Conservation (phyloP, 768 basidiomycete species). For the Pleurotus salmoneostramineus region DNA sequence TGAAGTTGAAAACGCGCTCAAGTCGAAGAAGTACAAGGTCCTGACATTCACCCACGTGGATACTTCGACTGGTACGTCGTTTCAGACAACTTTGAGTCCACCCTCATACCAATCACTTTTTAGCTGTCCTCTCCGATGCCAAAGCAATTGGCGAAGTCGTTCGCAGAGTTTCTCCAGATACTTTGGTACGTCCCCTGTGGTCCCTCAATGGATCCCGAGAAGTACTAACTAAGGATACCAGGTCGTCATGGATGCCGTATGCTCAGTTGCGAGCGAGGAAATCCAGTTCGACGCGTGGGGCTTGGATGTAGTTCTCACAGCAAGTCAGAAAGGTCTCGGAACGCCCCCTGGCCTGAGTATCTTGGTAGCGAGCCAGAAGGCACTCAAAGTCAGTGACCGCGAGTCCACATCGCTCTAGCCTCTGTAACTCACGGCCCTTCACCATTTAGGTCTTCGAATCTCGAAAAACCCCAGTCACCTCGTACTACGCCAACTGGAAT, state of each 20-base stretch:
- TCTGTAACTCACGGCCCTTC: not conserved
- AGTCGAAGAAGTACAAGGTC: constrained; percentile 80
- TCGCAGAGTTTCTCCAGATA: constrained; percentile 74
- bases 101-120: not conserved
- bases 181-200: constrained; percentile 47
- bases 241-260: constrained; percentile 90
- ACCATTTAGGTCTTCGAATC: constrained; percentile 47
- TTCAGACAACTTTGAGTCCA: not conserved
- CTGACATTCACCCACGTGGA: constrained; percentile 96
- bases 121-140: constrained; percentile 83
- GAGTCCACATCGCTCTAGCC: constrained; percentile 6
- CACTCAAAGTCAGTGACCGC: constrained; percentile 52
- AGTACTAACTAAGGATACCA: constrained; percentile 18
- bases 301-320: constrained; percentile 83
- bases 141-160: constrained; percentile 73
- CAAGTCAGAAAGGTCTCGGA: constrained; percentile 90
- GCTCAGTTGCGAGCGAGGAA: constrained; percentile 94
- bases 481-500: constrained; percentile 91
- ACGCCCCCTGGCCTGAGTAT: constrained; percentile 92
- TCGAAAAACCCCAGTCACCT: constrained; percentile 59
- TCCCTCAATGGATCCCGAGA: constrained; percentile 5
- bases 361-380: constrained; percentile 74
- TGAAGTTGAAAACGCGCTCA: constrained; percentile 66
- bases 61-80: constrained; percentile 68
- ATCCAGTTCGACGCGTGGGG: constrained; percentile 93